Percentiles rank a stretch among this genome's conserved stretches.
Conservation (phyloP, 495 filamentous ascomycete genomes). For the Podospora tetraspora region DNA sequence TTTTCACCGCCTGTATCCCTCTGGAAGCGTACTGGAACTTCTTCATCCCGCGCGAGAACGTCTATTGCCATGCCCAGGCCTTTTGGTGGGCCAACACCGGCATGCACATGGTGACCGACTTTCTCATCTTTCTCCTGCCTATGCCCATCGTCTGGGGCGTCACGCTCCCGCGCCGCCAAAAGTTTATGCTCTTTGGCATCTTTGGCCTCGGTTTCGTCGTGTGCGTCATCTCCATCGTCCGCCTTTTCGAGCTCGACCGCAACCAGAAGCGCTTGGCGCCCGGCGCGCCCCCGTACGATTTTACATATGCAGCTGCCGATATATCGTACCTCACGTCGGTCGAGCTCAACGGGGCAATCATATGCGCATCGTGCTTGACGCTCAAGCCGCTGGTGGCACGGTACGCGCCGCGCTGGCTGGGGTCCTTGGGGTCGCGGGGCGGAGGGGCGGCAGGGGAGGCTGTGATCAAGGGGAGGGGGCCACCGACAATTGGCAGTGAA, state of each 20-base stretch:
- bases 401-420: conserved; percentile 34
- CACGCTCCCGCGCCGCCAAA: conserved; percentile 30
- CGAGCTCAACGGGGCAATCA: conserved; percentile 40
- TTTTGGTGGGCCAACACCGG: conserved; percentile 34
- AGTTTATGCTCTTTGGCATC: conserved; percentile 31
- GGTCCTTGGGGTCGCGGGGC: conserved; percentile 1
- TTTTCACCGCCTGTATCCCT: conserved; percentile 29
- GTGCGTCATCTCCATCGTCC: conserved; percentile 33
- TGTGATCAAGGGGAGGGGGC: background rate
- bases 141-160: conserved; percentile 35
- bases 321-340: conserved; percentile 43
- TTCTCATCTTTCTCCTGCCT: conserved; percentile 36
- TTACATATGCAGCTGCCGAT: conserved; percentile 25
- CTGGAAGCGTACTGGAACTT: conserved; percentile 30
- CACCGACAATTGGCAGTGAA: conserved; percentile 29
- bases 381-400: conserved; percentile 28
- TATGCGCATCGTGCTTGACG: conserved; percentile 38
- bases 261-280: conserved; percentile 15
- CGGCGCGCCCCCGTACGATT: conserved; percentile 14
- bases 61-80: conserved; percentile 26
- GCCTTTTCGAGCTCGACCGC: conserved; percentile 25
- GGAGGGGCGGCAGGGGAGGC: background rate
- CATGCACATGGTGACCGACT: conserved; percentile 32
- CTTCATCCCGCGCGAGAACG: conserved; percentile 9
- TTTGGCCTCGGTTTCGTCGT: conserved; percentile 33